A percentile compares a stretch with the other conserved stretches of the same genome.
Evolutionary conservation across 73 alveolate genomes (phyloP).

Genomic region (Breviolum minutum): DNA sequence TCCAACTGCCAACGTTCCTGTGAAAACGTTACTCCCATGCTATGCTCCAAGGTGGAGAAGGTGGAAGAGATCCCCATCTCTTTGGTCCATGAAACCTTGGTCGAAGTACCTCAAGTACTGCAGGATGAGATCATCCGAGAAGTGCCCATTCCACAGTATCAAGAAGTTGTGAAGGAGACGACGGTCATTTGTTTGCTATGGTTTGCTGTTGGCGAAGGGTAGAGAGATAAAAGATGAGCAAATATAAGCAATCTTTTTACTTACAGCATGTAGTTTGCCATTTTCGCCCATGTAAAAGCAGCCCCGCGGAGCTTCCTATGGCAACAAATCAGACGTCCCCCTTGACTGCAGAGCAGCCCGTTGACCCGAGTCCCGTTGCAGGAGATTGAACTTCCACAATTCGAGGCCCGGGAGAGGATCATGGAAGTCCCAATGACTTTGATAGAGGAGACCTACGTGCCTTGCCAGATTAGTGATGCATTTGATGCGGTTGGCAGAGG

Average conservation of each 20-base stretch:
- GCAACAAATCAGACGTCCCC: too few relatives aligned
- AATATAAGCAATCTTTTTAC: too few relatives aligned
- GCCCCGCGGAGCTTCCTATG: too few relatives aligned
- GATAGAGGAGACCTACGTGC: constrained; percentile 38
- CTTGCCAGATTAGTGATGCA: neutral
- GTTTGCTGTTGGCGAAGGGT: too few relatives aligned
- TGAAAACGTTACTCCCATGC: too few relatives aligned
- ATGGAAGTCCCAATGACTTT: constrained; percentile 34
- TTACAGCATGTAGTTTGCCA: too few relatives aligned
- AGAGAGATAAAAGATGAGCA: too few relatives aligned
- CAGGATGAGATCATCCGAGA: constrained; percentile 38
- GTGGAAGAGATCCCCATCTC: constrained; percentile 34
- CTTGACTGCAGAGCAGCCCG: too few relatives aligned
- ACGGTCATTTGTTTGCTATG: too few relatives aligned
- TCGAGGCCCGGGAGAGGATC: constrained; percentile 34
- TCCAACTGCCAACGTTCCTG: too few relatives aligned
- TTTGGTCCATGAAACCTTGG: constrained; percentile 42
- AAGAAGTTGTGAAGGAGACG: constrained; percentile 27
- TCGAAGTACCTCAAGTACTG: constrained; percentile 31
- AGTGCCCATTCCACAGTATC: constrained; percentile 22
- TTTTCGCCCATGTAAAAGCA: too few relatives aligned
- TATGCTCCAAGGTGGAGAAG: neutral
- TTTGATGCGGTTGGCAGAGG: neutral
- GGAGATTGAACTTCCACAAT: constrained; percentile 30
- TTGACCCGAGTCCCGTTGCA: neutral